Evolutionary conservation across 768 basidiomycete genomes (phyloP).

Genomic region (Lactarius hatsudake): DNA sequence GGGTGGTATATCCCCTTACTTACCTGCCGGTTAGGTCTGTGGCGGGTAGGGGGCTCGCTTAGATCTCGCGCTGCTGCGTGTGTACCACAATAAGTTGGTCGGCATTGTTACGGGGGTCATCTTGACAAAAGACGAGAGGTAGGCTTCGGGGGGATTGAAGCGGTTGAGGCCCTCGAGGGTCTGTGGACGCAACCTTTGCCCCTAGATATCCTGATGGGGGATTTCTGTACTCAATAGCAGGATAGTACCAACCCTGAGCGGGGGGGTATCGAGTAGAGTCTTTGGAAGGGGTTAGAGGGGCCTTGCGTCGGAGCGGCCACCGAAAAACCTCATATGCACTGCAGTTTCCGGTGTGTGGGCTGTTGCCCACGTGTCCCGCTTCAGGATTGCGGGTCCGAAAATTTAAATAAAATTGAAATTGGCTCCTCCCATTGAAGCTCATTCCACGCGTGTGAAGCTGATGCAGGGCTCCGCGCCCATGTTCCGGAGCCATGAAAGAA

Average conservation of each 20-base stretch:
- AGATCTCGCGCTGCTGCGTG: background rate
- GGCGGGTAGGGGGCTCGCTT: background rate
- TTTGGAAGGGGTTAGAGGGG: constrained; percentile 12
- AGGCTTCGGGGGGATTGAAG: background rate
- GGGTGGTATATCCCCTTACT: background rate
- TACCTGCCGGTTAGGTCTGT: background rate
- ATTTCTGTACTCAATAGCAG: background rate
- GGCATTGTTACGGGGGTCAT: background rate
- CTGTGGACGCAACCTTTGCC: background rate
- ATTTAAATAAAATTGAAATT: constrained; percentile 17
- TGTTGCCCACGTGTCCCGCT: constrained; percentile 19
- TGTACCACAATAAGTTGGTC: background rate
- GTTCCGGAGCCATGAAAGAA: constrained; percentile 12
- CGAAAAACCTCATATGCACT: constrained; percentile 8
- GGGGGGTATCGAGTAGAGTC: background rate
- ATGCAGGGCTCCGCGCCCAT: constrained; percentile 2
- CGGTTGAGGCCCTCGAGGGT: background rate
- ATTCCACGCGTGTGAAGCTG: constrained; percentile 13
- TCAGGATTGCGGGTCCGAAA: constrained; percentile 2
- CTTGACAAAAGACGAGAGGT: background rate
- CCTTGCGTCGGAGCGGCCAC: constrained; percentile 6
- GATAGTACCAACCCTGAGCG: background rate
- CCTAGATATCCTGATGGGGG: background rate
- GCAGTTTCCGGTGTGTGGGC: background rate
- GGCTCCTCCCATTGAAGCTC: background rate